A percentile compares a stretch with the other conserved stretches of the same genome.
phyloP scores from a whole-genome alignment of 108 stramenopile genomes.

The Asterionellopsis glacialis region DNA sequence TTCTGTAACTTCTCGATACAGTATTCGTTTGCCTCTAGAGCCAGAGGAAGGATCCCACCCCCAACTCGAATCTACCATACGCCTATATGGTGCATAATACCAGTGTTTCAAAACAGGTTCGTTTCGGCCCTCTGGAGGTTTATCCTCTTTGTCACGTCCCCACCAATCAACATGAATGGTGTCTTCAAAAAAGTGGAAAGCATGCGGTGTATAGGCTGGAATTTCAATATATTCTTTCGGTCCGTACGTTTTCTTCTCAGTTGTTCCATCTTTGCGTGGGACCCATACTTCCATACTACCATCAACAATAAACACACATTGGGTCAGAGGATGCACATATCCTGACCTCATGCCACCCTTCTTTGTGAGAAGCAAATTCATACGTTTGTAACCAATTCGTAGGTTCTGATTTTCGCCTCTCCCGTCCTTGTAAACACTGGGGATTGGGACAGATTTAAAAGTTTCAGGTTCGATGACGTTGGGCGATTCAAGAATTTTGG shows the following conservation, averaged over 20 bases:
- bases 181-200: constrained; percentile 56
- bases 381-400: constrained; percentile 30
- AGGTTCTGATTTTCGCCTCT: constrained; percentile 54
- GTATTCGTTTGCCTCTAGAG: too few species aligned
- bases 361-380: constrained; percentile 46
- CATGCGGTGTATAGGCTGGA: constrained; percentile 39
- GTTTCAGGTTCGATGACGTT: constrained; percentile 39
- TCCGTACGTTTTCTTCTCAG: constrained; percentile 21
- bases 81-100: constrained; percentile 52
- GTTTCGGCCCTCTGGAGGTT: too few species aligned
- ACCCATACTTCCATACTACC: constrained; percentile 58
- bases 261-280: constrained; percentile 10
- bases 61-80: constrained; percentile 26
- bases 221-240: constrained; percentile 19
- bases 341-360: constrained; percentile 43
- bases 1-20: too few species aligned
- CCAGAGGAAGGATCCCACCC: too few species aligned
- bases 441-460: constrained; percentile 34
- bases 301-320: constrained; percentile 37
- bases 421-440: constrained; percentile 39
- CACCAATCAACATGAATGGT: constrained; percentile 48
- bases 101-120: constrained; percentile 27
- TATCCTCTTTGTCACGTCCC: constrained; percentile 14
- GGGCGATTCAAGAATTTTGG: constrained; percentile 27
- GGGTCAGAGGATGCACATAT: constrained; percentile 40